Evolutionary conservation across 2,329 filamentous ascomycete genomes (phyloP).

Genomic region (Alternaria sp.): DNA sequence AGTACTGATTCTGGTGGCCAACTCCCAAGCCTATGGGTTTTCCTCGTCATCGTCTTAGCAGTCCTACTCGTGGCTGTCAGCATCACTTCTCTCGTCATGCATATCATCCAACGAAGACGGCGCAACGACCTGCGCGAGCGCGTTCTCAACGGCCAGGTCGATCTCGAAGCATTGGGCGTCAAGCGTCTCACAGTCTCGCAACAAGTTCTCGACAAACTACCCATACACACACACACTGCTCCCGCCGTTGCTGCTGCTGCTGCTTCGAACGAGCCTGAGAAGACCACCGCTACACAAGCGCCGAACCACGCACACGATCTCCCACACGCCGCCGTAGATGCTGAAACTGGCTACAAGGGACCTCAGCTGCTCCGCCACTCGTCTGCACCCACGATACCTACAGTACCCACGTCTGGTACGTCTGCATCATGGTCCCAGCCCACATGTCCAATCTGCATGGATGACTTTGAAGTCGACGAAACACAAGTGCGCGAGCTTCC

Average conservation of each 20-base stretch:
- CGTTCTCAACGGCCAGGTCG: slow-evolving; percentile 80
- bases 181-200: slow-evolving; percentile 81
- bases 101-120: slow-evolving; percentile 76
- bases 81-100: slow-evolving; percentile 76
- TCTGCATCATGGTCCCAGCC: slow-evolving; percentile 70
- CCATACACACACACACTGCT: slow-evolving; percentile 76
- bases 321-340: slow-evolving; percentile 21
- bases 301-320: slow-evolving; percentile 20
- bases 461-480: slow-evolving; percentile 74
- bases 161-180: slow-evolving; percentile 86
- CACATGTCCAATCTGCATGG: slow-evolving; percentile 88
- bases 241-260: not conserved
- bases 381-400: slow-evolving; percentile 29
- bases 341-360: slow-evolving; percentile 29
- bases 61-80: slow-evolving; percentile 75
- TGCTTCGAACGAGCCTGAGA: slow-evolving; percentile 24
- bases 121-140: slow-evolving; percentile 73
- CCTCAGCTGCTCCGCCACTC: slow-evolving; percentile 23
- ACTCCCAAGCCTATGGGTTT: slow-evolving; percentile 83
- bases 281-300: slow-evolving; percentile 20
- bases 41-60: slow-evolving; percentile 73
- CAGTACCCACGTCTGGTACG: slow-evolving; percentile 11
- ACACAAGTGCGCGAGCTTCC: slow-evolving; percentile 84
- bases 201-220: slow-evolving; percentile 75
- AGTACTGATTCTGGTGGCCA: slow-evolving; percentile 62